Percentiles rank a stretch among this genome's conserved stretches.
Conservation (phyloP, 495 filamentous ascomycete species). For the Hyaloscypha finlandica region DNA sequence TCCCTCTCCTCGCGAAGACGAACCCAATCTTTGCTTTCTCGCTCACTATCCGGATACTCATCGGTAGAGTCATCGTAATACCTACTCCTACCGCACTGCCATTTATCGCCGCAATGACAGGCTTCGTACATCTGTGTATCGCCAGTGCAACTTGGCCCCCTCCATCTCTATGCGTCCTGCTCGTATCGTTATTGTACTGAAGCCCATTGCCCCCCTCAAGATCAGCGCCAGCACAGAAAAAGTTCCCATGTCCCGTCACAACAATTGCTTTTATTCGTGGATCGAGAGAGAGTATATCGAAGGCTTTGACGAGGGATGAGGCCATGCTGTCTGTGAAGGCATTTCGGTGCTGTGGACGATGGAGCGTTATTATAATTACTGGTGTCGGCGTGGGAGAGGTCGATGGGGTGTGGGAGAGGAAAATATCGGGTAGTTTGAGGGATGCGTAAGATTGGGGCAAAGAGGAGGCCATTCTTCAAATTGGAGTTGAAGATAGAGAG, state of each 20-base stretch:
- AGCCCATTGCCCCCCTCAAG: conserved; percentile 43
- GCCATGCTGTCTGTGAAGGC: conserved; percentile 62
- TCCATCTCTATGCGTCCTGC: conserved; percentile 39
- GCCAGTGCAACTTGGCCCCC: conserved; percentile 59
- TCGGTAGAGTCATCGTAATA: conserved; percentile 68
- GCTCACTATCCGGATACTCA: conserved; percentile 58
- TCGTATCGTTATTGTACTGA: conserved; percentile 28
- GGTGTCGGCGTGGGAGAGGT: conserved; percentile 50
- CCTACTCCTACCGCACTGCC: conserved; percentile 67
- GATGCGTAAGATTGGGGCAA: conserved; percentile 40
- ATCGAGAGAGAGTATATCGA: conserved; percentile 55
- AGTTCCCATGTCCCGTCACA: conserved; percentile 55
- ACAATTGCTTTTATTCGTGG: conserved; percentile 59
- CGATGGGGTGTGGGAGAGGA: conserved; percentile 53
- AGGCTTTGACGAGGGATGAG: conserved; percentile 54
- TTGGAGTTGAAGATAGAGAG: too few relatives aligned
- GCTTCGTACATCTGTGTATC: conserved; percentile 63
- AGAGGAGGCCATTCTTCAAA: conserved; percentile 23
- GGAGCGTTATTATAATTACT: conserved; percentile 56
- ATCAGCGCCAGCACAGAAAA: conserved; percentile 69
- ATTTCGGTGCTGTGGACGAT: conserved; percentile 62
- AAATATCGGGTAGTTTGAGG: conserved; percentile 42
- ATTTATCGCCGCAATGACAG: conserved; percentile 65
- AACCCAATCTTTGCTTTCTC: conserved; percentile 61
- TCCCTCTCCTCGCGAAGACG: conserved; percentile 62